Conservation (phyloP, 2,329 filamentous ascomycete genomes). For the Fusarium coicis region DNA sequence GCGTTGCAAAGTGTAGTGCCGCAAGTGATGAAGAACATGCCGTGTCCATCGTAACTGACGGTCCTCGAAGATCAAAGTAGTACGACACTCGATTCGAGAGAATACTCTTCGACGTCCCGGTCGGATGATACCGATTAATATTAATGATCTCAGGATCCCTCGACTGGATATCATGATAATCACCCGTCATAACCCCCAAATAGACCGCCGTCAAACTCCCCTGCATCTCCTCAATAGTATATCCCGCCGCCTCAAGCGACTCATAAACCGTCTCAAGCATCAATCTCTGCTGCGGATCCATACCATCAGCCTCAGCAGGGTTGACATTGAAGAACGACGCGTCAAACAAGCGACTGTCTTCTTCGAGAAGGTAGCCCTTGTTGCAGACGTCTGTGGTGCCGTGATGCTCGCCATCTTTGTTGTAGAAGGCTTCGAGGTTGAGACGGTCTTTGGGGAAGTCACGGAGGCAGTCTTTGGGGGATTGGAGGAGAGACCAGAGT, state of each 20-base stretch:
- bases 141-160: constrained; percentile 32
- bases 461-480: not conserved
- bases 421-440: constrained; percentile 32
- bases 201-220: constrained; percentile 26
- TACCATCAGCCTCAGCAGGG: constrained; percentile 49
- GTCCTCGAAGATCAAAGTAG: not conserved
- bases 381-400: constrained; percentile 47
- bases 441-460: constrained; percentile 35
- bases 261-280: constrained; percentile 56
- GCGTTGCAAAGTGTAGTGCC: not conserved
- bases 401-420: constrained; percentile 39
- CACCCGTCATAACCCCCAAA: constrained; percentile 25
- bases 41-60: not conserved
- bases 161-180: constrained; percentile 18
- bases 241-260: constrained; percentile 52
- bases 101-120: not conserved
- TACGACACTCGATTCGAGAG: constrained; percentile 1
- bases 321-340: constrained; percentile 53
- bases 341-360: constrained; percentile 50
- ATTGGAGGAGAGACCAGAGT: constrained; percentile 29
- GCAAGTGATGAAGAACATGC: not conserved
- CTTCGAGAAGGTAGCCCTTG: constrained; percentile 45
- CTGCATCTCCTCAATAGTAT: constrained; percentile 43
- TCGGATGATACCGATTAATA: constrained; percentile 45
- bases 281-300: constrained; percentile 57